Conservation (phyloP, 768 basidiomycete genomes). For the Kwoniella newhampshirensis region DNA sequence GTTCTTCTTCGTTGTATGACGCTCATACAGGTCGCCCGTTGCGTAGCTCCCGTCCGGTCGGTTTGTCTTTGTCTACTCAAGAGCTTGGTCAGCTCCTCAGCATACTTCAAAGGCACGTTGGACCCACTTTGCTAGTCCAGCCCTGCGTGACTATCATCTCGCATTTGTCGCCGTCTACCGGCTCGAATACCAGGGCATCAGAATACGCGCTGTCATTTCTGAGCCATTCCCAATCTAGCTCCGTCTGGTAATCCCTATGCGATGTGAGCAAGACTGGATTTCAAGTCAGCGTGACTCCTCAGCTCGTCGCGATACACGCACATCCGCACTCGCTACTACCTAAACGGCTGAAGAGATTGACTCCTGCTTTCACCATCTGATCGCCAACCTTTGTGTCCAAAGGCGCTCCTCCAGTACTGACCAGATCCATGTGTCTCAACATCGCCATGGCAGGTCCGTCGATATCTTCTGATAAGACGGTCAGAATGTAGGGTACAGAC, state of each 20-base stretch:
- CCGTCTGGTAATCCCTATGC: constrained; percentile 57
- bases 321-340: constrained; percentile 57
- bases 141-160: constrained; percentile 60
- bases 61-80: constrained; percentile 54
- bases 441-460: constrained; percentile 53
- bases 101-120: background rate
- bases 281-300: background rate
- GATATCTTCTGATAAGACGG: constrained; percentile 58
- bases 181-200: constrained; percentile 39
- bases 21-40: constrained; percentile 60
- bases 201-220: constrained; percentile 50
- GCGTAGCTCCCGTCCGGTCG: constrained; percentile 61
- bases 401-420: constrained; percentile 60
- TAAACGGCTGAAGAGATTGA: constrained; percentile 58
- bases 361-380: constrained; percentile 57
- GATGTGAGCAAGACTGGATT: constrained; percentile 54
- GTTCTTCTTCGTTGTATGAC: constrained; percentile 55
- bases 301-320: constrained; percentile 26
- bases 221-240: constrained; percentile 62
- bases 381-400: constrained; percentile 60
- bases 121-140: constrained; percentile 58
- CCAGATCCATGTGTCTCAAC: constrained; percentile 57
- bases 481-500: constrained; percentile 54
- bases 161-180: constrained; percentile 49
- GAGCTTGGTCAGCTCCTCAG: background rate